A percentile compares a stretch with the other conserved stretches of the same genome.
Conservation (phyloP, 352 stramenopile genomes). For the Pythium sp. region DNA sequence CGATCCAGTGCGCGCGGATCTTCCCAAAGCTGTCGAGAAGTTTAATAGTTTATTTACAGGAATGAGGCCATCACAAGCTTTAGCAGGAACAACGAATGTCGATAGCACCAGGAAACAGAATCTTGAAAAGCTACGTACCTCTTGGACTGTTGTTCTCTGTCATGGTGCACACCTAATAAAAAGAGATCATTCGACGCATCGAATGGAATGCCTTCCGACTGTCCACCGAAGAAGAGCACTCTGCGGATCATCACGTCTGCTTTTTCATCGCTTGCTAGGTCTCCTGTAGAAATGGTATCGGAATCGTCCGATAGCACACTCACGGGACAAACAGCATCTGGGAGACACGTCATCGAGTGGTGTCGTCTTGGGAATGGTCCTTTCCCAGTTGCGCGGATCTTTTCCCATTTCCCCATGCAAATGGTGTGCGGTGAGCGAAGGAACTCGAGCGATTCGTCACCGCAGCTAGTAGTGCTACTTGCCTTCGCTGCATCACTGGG, state of each 20-base stretch:
- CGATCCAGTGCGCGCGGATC: slow-evolving; percentile 37
- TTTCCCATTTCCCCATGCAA: slow-evolving; percentile 52
- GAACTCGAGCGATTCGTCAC: slow-evolving; percentile 33
- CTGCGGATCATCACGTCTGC: slow-evolving; percentile 32
- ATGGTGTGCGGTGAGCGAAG: slow-evolving; percentile 36
- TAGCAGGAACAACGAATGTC: too few species aligned
- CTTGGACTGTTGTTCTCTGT: not conserved
- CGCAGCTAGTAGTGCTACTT: not conserved
- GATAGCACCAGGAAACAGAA: not conserved
- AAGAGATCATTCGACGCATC: slow-evolving; percentile 66
- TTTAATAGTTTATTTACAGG: not conserved
- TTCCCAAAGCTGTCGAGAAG: slow-evolving; percentile 19
- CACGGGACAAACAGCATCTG: slow-evolving; percentile 24
- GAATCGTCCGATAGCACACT: slow-evolving; percentile 18
- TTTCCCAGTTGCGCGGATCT: slow-evolving; percentile 38
- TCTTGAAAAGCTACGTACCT: not conserved
- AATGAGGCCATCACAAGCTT: not conserved
- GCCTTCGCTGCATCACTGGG: not conserved
- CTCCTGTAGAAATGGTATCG: not conserved
- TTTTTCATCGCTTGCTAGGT: not conserved
- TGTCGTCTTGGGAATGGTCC: slow-evolving; percentile 53
- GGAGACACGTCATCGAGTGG: slow-evolving; percentile 64
- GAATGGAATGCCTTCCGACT: slow-evolving; percentile 66
- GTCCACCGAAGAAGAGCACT: slow-evolving; percentile 65
- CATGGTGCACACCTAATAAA: slow-evolving; percentile 22